phyloP scores from a whole-genome alignment of 164 flowering plant genomes.

The Magnolia kwangsiensis region DNA sequence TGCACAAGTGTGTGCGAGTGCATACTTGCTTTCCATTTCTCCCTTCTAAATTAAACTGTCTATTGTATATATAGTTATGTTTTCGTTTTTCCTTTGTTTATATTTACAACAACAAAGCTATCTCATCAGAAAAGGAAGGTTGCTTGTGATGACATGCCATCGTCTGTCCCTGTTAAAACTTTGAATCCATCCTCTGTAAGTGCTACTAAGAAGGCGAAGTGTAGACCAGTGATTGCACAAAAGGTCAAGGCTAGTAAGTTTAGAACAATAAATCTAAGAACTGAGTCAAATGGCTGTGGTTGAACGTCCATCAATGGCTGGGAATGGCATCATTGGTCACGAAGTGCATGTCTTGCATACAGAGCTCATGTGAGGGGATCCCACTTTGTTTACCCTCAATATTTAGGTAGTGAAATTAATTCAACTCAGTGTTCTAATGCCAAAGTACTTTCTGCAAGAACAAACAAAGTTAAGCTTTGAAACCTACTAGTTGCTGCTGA shows the following conservation, averaged over 20 bases:
- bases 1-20: too few relatives aligned
- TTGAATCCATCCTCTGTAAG: conserved; percentile 23
- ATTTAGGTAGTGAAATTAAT: conserved; percentile 35
- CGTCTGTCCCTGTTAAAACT: conserved; percentile 27
- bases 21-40: neutral
- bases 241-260: conserved; percentile 37
- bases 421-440: conserved; percentile 41
- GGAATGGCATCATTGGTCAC: conserved; percentile 96
- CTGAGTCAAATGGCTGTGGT: conserved; percentile 88
- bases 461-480: conserved; percentile 88
- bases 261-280: conserved; percentile 33
- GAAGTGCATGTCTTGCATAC: conserved; percentile 66
- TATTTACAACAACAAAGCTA: conserved; percentile 35
- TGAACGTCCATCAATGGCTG: conserved; percentile 85
- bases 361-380: conserved; percentile 75
- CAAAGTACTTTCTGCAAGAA: conserved; percentile 89
- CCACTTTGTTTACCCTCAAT: conserved; percentile 21
- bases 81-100: neutral
- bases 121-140: conserved; percentile 47
- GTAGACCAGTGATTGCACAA: conserved; percentile 10
- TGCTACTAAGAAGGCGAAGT: conserved; percentile 25
- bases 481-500: conserved; percentile 96
- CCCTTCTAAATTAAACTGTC: neutral
- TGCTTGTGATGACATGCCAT: conserved; percentile 19
- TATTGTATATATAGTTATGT: too few relatives aligned